Conservation (phyloP, 1,284 basidiomycete genomes). For the Puccinia hordei region DNA sequence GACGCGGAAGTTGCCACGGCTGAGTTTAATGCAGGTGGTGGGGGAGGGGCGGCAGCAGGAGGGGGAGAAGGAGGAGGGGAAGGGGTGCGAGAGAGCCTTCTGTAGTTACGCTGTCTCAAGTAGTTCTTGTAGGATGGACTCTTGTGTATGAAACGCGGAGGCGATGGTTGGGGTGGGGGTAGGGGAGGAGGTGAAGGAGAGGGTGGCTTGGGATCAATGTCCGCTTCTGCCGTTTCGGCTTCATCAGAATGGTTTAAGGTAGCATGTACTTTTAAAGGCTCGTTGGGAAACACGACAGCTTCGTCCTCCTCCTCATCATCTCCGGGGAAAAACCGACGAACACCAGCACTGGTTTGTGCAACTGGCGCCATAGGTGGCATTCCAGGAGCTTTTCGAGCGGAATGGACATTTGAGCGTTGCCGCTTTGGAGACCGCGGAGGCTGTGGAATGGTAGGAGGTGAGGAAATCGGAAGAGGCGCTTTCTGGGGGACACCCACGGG, state of each 20-base stretch:
- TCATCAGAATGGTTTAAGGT: constrained; percentile 13
- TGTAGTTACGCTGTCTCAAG: constrained; percentile 17
- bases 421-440: constrained; percentile 33
- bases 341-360: constrained; percentile 50
- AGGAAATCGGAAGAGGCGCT: constrained; percentile 29
- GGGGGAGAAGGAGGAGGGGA: constrained; percentile 30
- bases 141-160: background rate
- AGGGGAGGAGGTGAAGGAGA: constrained; percentile 18
- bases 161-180: constrained; percentile 25
- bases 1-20: background rate
- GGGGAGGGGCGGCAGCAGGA: constrained; percentile 25
- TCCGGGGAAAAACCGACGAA: constrained; percentile 49
- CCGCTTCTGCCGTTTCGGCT: background rate
- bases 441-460: constrained; percentile 17
- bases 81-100: constrained; percentile 6
- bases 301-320: constrained; percentile 48
- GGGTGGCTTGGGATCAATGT: background rate
- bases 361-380: constrained; percentile 49
- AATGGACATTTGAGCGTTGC: constrained; percentile 18
- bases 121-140: background rate
- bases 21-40: constrained; percentile 25
- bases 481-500: background rate
- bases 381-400: constrained; percentile 32
- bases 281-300: background rate
- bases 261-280: constrained; percentile 1